Base-by-base conservation (phyloP, 495 filamentous ascomycete genomes). In the Hypoxylon fuscum region DNA sequence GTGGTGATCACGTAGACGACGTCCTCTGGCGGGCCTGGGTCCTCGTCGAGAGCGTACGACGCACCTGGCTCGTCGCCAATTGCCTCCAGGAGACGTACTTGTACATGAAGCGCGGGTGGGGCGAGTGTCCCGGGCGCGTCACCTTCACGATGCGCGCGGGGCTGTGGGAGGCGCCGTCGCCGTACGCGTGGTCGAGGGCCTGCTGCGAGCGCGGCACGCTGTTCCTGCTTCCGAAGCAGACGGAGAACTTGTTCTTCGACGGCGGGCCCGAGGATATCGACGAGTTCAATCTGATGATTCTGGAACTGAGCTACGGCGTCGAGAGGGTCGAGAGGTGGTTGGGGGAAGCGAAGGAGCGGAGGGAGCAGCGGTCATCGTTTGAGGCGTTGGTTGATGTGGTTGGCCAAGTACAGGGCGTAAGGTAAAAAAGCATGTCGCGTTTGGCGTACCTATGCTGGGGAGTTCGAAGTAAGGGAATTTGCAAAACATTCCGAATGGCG, bases 21-120 rank as follows among this genome's bases (percentile, higher is more conserved):
- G 43, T 20, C 2, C 71, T 79, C 10, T 77, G 71, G 62, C 74
- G 69, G 8, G 73, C 77, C 1, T 79, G 74, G 57, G 70, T 79
- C 21, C 32, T 72, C 0, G 53, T 73, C 2, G 76, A 78, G 66
- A 75, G 70, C 15, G 64, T 70, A 10, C 65, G 76, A 12, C 68
- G 76, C 22, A 66, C 63, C 20, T 77, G 69, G 51, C 43, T 71
- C 18, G 44, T 68, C 7, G 62, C 68, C 0, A 62, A 31, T 10
- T 57, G 52, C 37, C 35, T 70, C 31, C 66, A 66, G 41, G 53
- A 58, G 18, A 64, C 64, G 1, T 78, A 76, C 47, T 27, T 65
- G 37, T 69, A 70, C 3, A 48, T 76, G 43, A 72, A 71, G 63
- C 48, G 38, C 8, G 70, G 72, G n/a, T 74, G 70, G 71, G 31